Base-by-base conservation (phyloP, 2,329 filamentous ascomycete species). In the Stachybotrys elegans region DNA sequence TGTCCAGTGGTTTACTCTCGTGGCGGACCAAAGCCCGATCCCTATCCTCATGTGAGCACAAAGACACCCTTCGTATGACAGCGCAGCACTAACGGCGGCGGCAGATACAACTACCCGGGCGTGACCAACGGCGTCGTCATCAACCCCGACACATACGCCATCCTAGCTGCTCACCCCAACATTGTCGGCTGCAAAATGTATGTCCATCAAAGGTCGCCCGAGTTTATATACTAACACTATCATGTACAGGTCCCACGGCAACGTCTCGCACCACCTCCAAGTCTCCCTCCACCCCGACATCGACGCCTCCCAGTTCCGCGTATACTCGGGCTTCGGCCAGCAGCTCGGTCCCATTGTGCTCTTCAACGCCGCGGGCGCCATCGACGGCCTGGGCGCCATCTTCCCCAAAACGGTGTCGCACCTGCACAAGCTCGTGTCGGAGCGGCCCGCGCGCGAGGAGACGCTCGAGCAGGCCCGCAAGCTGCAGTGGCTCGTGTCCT, bases 101-200 rank as follows among this genome's bases (percentile, higher is more conserved):
- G n/a, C 40, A 72, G 70, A 35, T 75, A 75, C 53, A 71, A 75
- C 51, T 75, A 84, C 60, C 82, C 82, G 0, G 81, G 78, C 31
- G 81, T 86, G 12, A 81, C 79, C 3, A 86, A 86, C 62, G 75
- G 76, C 50, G 68, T 85, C 44, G 66, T 72, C 48, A 71, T 86
- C 37, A 66, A 73, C 5, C 78, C 80, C 4, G 70, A 76, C 38
- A 81, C 78, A 3, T 83, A 82, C 57, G 74, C 65, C 20, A 59
- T 51, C 6, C 71, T 86, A 36, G 78, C 82, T 3, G 63, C 69
- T 40, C 79, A 85, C 57, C 73, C 75, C 23, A 84, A 83, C 50
- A 84, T 86, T 45, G 81, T 85, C 1, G 82, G 82, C 44, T 81
- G 78, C 64, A 86, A 86, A 63, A 76, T 86, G 59, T 57, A 45